Conservation (phyloP, 495 filamentous ascomycete genomes). For the Talaromyces trachyspermus region DNA sequence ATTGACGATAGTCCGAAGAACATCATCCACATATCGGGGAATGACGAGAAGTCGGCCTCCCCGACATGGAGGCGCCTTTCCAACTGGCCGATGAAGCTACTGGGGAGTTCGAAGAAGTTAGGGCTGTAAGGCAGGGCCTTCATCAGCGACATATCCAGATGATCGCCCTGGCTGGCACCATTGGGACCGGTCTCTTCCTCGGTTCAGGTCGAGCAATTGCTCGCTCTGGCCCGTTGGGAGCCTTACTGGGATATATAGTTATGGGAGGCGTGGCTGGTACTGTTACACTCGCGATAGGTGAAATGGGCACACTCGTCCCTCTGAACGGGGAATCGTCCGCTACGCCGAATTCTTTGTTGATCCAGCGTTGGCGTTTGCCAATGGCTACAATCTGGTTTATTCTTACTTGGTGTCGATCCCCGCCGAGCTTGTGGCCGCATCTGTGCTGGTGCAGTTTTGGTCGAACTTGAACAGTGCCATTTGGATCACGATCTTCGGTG, state of each 20-base stretch:
- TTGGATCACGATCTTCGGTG: slow-evolving; percentile 39
- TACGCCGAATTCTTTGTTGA: slow-evolving; percentile 22
- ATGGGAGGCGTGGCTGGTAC: slow-evolving; percentile 15
- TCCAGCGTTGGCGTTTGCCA: slow-evolving; percentile 24
- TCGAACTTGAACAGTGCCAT: slow-evolving; percentile 24
- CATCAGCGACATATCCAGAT: slow-evolving; percentile 35
- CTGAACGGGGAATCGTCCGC: slow-evolving; percentile 22
- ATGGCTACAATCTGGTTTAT: slow-evolving; percentile 23
- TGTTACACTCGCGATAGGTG: slow-evolving; percentile 13
- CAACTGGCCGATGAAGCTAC: background rate
- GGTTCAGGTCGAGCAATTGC: slow-evolving; percentile 51
- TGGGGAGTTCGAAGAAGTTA: slow-evolving; percentile 1
- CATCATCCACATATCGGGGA: background rate
- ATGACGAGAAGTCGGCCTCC: background rate
- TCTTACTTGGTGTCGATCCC: slow-evolving; percentile 31
- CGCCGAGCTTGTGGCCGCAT: slow-evolving; percentile 33
- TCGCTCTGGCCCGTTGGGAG: slow-evolving; percentile 51
- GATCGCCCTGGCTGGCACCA: slow-evolving; percentile 38
- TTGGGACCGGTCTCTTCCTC: slow-evolving; percentile 28
- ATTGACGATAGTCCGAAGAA: background rate
- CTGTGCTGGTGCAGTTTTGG: slow-evolving; percentile 46
- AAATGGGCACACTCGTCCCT: slow-evolving; percentile 16
- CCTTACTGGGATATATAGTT: slow-evolving; percentile 21
- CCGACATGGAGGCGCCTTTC: background rate
- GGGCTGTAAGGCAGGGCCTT: slow-evolving; percentile 13